Conservation (phyloP, 23 red algal species). For the Agarophyton chilense region DNA sequence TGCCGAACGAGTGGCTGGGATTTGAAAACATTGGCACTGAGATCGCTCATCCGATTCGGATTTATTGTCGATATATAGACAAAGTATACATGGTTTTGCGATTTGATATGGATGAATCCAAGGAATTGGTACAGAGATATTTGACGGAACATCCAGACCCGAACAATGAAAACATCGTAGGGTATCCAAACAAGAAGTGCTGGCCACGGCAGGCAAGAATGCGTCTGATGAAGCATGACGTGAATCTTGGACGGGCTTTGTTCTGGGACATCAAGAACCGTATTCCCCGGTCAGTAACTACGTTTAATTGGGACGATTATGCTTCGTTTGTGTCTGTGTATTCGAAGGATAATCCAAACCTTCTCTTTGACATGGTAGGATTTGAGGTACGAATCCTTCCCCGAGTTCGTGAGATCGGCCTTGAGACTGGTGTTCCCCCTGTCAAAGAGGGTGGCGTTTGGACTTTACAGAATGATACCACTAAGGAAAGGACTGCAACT, state of each 20-base stretch:
- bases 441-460: conserved; percentile 74
- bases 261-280: conserved; percentile 95
- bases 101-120: conserved; percentile 75
- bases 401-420: conserved; percentile 46
- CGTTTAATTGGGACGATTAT: conserved; percentile 77
- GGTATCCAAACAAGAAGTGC: conserved; percentile 91
- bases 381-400: conserved; percentile 93
- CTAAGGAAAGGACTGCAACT: conserved; percentile 87
- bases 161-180: conserved; percentile 96
- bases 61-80: conserved; percentile 91
- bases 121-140: conserved; percentile 78
- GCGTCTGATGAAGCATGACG: conserved; percentile 91
- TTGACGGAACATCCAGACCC: conserved; percentile 90
- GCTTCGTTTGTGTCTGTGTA: conserved; percentile 91
- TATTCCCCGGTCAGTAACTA: conserved; percentile 77
- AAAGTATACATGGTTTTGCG: conserved; percentile 91
- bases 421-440: conserved; percentile 13
- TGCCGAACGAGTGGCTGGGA: conserved; percentile 75
- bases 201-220: conserved; percentile 97
- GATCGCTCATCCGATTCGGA: conserved; percentile 78
- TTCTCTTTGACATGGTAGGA: conserved; percentile 97
- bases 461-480: conserved; percentile 80
- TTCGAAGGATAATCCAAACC: conserved; percentile 86
- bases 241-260: conserved; percentile 90
- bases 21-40: conserved; percentile 70